These are phyloP conservation scores for Straminergon stramineum DNA, from an alignment of 225 moss, liverwort and hornwort genomes.

Conservation along the genomic window DNA sequence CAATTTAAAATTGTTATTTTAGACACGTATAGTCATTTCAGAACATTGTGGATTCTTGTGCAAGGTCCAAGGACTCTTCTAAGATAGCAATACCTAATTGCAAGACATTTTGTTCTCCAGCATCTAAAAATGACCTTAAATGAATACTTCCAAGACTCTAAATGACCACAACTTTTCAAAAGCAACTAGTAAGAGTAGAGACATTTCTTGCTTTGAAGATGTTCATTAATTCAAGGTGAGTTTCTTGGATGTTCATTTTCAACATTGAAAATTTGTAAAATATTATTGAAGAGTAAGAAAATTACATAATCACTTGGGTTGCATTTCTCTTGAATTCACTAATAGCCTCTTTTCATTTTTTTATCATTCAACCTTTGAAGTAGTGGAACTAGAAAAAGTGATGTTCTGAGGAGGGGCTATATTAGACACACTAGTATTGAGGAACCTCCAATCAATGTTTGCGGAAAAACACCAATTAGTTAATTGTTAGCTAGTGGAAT, in stretches of 20 bases:
- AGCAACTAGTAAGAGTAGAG: not conserved
- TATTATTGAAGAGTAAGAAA: not conserved
- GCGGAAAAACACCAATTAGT: rapidly evolving
- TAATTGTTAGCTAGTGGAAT: not conserved
- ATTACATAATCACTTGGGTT: not conserved
- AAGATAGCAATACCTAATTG: not conserved
- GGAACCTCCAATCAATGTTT: rapidly evolving
- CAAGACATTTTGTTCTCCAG: not conserved
- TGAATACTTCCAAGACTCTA: not conserved
- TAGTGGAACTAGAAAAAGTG: too few species aligned
- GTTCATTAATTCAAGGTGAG: not conserved
- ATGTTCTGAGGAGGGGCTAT: rapidly evolving
- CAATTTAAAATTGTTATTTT: rapidly evolving
- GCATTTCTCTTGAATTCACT: not conserved
- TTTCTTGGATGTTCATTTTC: too few species aligned
- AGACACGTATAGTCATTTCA: too few species aligned
- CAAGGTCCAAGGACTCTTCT: not conserved
- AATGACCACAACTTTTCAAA: not conserved
- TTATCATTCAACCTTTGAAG: not conserved
- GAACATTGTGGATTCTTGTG: not conserved
- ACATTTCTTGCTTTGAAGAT: not conserved
- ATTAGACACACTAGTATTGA: rapidly evolving
- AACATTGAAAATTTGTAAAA: not conserved
- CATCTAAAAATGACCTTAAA: not conserved
- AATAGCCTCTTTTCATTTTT: not conserved